Base-by-base conservation (phyloP, 176 grass and related monocot species). In the Oryza officinalis region DNA sequence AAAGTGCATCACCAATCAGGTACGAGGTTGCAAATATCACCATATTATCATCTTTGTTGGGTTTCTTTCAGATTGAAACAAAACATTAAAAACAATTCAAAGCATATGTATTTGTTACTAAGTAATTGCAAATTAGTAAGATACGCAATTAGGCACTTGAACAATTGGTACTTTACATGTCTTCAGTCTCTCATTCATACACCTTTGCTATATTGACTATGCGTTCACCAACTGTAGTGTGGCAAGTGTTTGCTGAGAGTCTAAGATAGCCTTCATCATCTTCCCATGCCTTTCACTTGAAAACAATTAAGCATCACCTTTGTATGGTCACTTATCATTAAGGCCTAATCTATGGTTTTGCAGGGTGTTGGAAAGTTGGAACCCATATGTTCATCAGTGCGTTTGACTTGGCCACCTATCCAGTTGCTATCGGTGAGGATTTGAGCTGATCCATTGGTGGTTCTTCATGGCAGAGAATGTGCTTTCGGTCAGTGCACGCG, bases 401-500 rank as follows among this genome's bases (percentile, higher is more conserved):
- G n/a, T 83, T 83, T 90, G 89, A 87, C 89, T 27, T 67, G 81
- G 13, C 64, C 80, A 90, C 80, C 75, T 83, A 49, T 70, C 75
- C 26, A 80, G 64, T 80, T 80, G 52, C 50, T 35, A 83, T 90
- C 80, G 1, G 18, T 31, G 30, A 79, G 75, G 88, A 83, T 87
- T 50, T 83, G 74, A 26, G 68, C 50, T 68, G 80, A 87, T 83
- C 31, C 65, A 63, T 31, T 17, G 38, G 67, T 67, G 45, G 17
- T 86, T 83, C 59, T 78, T 86, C 75, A 47, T 64, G 31, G 23
- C 9, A 67, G 50, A 69, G 63, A 75, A 74, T 80, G 75, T 8
- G 28, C 84, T 90, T 90, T 87, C 47, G 64, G 89, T 80, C 75
- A 90, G 84, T 87, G 84, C 89, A 90, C 20, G 50, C 69, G 25